A percentile compares a stretch with the other conserved stretches of the same genome.
Evolutionary conservation across 1,284 basidiomycete species (phyloP).

Genomic region (Veloporphyrellus conicus): DNA sequence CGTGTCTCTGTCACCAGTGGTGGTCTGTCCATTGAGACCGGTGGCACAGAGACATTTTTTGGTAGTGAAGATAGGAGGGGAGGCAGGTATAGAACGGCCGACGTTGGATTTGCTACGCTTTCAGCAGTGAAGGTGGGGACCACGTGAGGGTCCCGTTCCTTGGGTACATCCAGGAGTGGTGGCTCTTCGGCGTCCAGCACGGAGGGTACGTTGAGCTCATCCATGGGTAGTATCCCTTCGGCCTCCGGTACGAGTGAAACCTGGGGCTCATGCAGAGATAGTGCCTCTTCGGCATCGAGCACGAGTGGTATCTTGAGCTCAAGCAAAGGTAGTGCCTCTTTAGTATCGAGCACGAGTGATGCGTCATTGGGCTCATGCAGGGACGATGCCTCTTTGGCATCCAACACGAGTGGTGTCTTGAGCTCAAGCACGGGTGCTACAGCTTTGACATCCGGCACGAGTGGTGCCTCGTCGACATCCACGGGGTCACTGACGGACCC

Average conservation of each 20-base stretch:
- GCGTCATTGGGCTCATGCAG: too few species aligned
- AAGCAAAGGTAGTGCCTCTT: too few species aligned
- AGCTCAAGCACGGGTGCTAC: not conserved
- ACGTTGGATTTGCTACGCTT: constrained; percentile 35
- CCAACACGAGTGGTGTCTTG: too few species aligned
- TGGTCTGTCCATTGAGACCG: constrained; percentile 30
- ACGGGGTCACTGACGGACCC: constrained; percentile 8
- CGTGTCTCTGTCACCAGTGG: constrained; percentile 65
- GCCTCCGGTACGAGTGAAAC: not conserved
- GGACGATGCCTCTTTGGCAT: too few species aligned
- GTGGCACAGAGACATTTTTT: constrained; percentile 31
- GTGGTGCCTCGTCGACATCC: not conserved
- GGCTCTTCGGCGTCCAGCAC: not conserved
- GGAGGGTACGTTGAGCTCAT: not conserved
- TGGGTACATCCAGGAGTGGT: not conserved
- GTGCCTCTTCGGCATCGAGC: too few species aligned
- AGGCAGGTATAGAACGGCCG: constrained; percentile 71
- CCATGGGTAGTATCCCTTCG: not conserved
- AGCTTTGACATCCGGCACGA: not conserved
- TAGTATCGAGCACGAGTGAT: too few species aligned
- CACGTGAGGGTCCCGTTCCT: constrained; percentile 50
- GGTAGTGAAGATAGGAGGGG: constrained; percentile 74
- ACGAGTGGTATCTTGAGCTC: too few species aligned
- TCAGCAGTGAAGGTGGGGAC: constrained; percentile 52
- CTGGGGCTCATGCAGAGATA: too few species aligned